Evolutionary conservation across 305 asterid species (phyloP), one percentile per base, ranked within the genome.

Genomic region (Solanum hybrid): DNA sequence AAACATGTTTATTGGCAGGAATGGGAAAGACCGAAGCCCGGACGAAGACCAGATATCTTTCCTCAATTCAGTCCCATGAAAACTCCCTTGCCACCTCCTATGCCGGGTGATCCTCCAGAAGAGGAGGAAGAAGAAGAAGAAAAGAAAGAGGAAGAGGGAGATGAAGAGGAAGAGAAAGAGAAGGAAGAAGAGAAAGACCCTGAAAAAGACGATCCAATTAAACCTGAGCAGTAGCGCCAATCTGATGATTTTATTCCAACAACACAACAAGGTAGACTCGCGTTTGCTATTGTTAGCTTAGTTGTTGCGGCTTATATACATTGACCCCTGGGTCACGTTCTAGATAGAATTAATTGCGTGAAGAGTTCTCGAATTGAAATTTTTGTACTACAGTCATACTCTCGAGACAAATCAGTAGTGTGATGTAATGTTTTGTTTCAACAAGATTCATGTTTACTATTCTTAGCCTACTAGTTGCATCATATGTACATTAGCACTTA

Each of bases 61-160:
- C 99, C 99, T 13, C 96, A 96, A 90, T 97, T 97, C 93, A 96
- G 98, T 91, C 99, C 99, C 22, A 95, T 95, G 98, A 97, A 96
- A 92, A 97, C 99, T 90, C 98, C 99, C 31, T 92, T 96, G 90
- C 98, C 98, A 41, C 98, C 98, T 22, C 98, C 99, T 0, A 91
- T 94, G 95, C 99, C 99, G 1, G 93, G 92, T 31, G 98, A 96
- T 91, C 98, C 97, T 90, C 97, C 96, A 0, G 95, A 93, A 91
- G 97, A 95, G 91, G 98, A 96, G 5, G 98, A 97, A 27, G 98
- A 97, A 81, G 98, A 96, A 61, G 97, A 95, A 7, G 97, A 96
- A 91, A 93, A 94, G 41, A 92, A 94, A 78, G 89, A 95, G 90
- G 95, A 94, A 81, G 89, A 95, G 90, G 96, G 94, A 84, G 99